Base-by-base conservation (phyloP, 108 stramenopile genomes). In the Fragilariopsis cylindrus region DNA sequence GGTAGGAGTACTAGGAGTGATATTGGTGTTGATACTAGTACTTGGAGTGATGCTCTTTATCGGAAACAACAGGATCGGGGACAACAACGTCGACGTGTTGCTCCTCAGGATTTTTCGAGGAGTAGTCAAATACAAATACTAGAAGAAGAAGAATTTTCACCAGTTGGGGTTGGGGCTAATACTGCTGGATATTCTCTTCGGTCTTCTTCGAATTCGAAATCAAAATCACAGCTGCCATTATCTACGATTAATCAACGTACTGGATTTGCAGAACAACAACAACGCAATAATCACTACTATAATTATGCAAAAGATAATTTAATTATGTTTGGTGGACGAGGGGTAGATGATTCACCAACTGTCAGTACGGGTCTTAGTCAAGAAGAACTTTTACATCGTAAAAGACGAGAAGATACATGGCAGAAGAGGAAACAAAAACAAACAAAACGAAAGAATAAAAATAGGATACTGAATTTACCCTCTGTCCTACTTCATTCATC, bases 281-380 rank as follows among this genome's bases (percentile, higher is more conserved):
- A 42, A 46, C 3, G 0, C 57, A 18, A 30, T 30, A 0, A 9
- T 7, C 75, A 69, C 55, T 57, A 70, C 41, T 64, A 76, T 19
- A 47, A 76, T 50, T 76, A 48, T 39, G 47, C 65, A 15, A 62
- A 64, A 30, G 42, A 76, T 39, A 57, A 54, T 11, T 49, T 76
- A 4, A 70, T 76, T 15, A 76, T 69, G 48, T 76, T 70, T 70
- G 76, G 76, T 19, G 69, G 58, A 6, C 46, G 11, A 5, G 52
- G 52, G 15, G 12, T 53, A n/a, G 15, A 53, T 15, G 76, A 76
- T 9, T 53, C 45, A 42, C 60, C 45, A 42, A 76, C 68, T 49
- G 52, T 19, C 3, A 69, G 76, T 44, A 76, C 76, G 11, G 76
- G 76, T 39, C 41, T 65, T 5, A 76, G 76, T 64, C 76, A 76